Evolutionary conservation across 2,329 filamentous ascomycete species (phyloP).

Genomic region (Lomentospora prolificans): DNA sequence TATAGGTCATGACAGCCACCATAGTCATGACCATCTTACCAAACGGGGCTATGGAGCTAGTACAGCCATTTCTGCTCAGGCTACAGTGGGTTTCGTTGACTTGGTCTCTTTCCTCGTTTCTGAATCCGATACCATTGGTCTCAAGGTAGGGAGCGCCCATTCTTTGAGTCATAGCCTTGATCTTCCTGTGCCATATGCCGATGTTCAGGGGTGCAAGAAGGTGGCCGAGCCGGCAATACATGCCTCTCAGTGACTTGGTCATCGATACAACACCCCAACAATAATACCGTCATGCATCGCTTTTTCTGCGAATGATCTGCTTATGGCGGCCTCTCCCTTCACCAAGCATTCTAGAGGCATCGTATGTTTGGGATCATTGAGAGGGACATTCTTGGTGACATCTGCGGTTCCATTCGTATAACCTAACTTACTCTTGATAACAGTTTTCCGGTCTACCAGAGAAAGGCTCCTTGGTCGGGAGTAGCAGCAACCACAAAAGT

Average conservation of each 20-base stretch:
- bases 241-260: slow-evolving; percentile 43
- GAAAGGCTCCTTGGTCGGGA: background rate
- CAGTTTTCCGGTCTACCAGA: slow-evolving; percentile 27
- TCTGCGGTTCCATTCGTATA: background rate
- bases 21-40: slow-evolving; percentile 38
- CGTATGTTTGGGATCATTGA: slow-evolving; percentile 36
- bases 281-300: slow-evolving; percentile 16
- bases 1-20: slow-evolving; percentile 30
- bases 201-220: slow-evolving; percentile 45
- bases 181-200: slow-evolving; percentile 1
- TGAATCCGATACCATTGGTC: slow-evolving; percentile 49
- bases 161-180: no score
- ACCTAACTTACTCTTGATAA: slow-evolving; percentile 10
- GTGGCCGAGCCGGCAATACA: slow-evolving; percentile 40
- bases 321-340: slow-evolving; percentile 24
- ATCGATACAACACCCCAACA: slow-evolving; percentile 65
- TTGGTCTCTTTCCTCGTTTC: slow-evolving; percentile 65
- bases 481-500: background rate
- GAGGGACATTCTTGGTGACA: slow-evolving; percentile 32
- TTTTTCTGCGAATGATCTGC: slow-evolving; percentile 12
- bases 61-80: slow-evolving; percentile 57
- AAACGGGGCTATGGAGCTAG: slow-evolving; percentile 76
- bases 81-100: slow-evolving; percentile 69
- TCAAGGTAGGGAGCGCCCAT: slow-evolving; percentile 26
- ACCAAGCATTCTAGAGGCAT: slow-evolving; percentile 37